These are phyloP conservation scores for Earliella scabrosa DNA, from an alignment of 1,284 basidiomycete genomes.

Conservation along the genomic window DNA sequence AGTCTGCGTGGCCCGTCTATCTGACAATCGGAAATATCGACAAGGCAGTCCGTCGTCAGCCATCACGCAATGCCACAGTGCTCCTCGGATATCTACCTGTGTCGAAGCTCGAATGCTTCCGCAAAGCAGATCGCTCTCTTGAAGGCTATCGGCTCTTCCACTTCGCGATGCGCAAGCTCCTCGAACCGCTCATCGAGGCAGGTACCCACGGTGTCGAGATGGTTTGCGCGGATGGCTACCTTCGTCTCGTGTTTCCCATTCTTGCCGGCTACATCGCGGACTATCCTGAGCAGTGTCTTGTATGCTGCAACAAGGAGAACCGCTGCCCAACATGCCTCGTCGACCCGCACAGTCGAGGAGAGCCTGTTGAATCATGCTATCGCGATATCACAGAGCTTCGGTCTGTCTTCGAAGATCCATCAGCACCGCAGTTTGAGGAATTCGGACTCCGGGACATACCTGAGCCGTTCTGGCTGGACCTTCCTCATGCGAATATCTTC, in stretches of 20 bases:
- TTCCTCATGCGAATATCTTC: constrained; percentile 34
- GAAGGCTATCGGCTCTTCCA: constrained; percentile 42
- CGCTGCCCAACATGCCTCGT: constrained; percentile 26
- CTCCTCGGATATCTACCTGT: constrained; percentile 46
- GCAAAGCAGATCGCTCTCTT: constrained; percentile 18
- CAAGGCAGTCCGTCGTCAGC: constrained; percentile 35
- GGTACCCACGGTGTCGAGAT: constrained; percentile 38
- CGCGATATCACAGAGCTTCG: background rate
- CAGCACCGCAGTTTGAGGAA: background rate
- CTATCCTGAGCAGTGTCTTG: constrained; percentile 45
- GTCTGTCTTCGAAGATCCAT: background rate
- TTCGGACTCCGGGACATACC: constrained; percentile 13
- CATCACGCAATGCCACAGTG: constrained; percentile 31
- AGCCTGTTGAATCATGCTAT: background rate
- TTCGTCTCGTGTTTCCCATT: constrained; percentile 37
- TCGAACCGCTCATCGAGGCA: constrained; percentile 34
- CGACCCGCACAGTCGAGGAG: background rate
- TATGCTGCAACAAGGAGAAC: constrained; percentile 26
- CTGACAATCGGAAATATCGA: constrained; percentile 42
- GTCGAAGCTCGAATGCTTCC: constrained; percentile 40
- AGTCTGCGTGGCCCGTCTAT: constrained; percentile 42
- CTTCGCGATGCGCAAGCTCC: constrained; percentile 36
- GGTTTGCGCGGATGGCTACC: constrained; percentile 38
- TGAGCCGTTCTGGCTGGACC: constrained; percentile 36
- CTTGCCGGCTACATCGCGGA: constrained; percentile 47